Evolutionary conservation across 2,329 filamentous ascomycete genomes (phyloP), one percentile per base, ranked within the genome.

Genomic region (Xylaria polymorpha): DNA sequence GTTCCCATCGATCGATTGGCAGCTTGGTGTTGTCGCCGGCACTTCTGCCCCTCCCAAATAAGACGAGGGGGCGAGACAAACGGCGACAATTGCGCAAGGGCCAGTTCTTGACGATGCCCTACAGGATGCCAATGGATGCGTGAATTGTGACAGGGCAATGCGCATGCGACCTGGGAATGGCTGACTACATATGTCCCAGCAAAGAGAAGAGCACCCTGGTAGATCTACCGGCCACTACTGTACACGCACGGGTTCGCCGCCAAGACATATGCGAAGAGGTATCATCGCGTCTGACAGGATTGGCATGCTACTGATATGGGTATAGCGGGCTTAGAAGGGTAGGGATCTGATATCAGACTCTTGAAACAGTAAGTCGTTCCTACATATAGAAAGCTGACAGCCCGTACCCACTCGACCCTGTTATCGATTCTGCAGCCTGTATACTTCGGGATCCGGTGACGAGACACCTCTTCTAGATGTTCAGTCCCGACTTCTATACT

Each of bases 151-250:
- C 64, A 53, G 44, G 32, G 35, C 46, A 12, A 44, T 44, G n/a
- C 18, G 10, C 51, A 15, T 46, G 46, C 43, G 9, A 32, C 44
- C 56, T 64, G 66, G 67, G 64, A 14, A 41, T 29, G 32, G 46
- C 67, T 67, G 67, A 64, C 64, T 69, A 64, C 59, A 69, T 69
- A 69, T 66, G 67, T 51, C 44, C 10, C 22, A 32, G 50, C 14
- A 59, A 29, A 56, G 48, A 50, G 14, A 59, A 20, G 10, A 41
- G 15, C 43, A 44, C 44, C 67, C 44, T 15, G 10, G 62, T 22
- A 48, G 43, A 68, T 55, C 51, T 69, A 37, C 50, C 48, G 51
- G 51, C 37, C 25, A 25, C 39, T n/a, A n/a, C n/a, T n/a, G n/a
- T n/a, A n/a, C n/a, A n/a, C 29, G 55, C 41, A 55, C 46, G 41